These are phyloP conservation scores for Oryza meyeriana DNA, from an alignment of 176 grass and related monocot genomes.

Conservation along the genomic window DNA sequence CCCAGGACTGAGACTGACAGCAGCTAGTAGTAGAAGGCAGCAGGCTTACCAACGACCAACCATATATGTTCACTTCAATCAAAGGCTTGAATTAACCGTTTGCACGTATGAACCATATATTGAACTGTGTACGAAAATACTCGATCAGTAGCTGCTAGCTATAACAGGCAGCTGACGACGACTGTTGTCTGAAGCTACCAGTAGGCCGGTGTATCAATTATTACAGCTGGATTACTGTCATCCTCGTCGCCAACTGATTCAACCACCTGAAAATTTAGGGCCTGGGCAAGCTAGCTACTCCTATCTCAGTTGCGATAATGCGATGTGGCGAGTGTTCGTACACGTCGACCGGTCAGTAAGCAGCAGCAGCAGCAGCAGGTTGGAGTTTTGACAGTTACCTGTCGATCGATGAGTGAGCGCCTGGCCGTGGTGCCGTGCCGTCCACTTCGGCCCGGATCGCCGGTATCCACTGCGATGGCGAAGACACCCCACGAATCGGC, in stretches of 20 bases:
- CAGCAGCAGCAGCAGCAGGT: neutral
- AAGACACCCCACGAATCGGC: constrained; percentile 16
- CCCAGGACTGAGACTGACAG: neutral
- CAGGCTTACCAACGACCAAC: neutral
- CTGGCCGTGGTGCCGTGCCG: constrained; percentile 16
- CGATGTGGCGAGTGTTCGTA: neutral
- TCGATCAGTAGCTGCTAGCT: neutral
- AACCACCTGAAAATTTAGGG: neutral
- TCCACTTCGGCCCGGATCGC: constrained; percentile 26
- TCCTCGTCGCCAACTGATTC: neutral
- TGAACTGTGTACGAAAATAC: neutral
- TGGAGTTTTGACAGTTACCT: constrained; percentile 15
- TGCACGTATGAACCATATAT: neutral
- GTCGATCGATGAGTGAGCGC: neutral
- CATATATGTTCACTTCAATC: neutral
- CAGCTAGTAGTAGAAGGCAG: neutral
- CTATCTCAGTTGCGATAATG: neutral
- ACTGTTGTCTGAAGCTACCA: too few relatives aligned
- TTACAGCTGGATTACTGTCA: neutral
- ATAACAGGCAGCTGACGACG: too few relatives aligned
- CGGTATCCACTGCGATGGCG: constrained; percentile 39
- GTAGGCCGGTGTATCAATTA: too few relatives aligned
- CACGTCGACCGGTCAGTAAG: neutral
- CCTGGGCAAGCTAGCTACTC: neutral
- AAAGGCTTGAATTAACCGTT: neutral